These are phyloP conservation scores for Lactarius psammicola DNA, from an alignment of 768 basidiomycete genomes.

Conservation along the genomic window DNA sequence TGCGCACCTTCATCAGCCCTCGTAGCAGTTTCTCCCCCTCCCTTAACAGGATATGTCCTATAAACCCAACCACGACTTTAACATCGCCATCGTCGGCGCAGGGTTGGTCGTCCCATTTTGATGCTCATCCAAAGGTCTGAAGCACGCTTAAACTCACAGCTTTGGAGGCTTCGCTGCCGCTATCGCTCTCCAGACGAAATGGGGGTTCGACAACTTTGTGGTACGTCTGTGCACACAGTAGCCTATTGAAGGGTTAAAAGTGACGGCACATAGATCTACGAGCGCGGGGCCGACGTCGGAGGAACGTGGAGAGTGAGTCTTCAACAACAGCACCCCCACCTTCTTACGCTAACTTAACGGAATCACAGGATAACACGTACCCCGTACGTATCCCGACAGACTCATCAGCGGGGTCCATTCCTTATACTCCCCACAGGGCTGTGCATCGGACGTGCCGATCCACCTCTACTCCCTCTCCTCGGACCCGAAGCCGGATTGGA, in stretches of 20 bases:
- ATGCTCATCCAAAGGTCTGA: not conserved
- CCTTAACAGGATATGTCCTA: not conserved
- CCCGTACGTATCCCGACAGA: slow-evolving; percentile 20
- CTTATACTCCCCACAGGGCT: slow-evolving; percentile 27
- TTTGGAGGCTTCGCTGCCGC: slow-evolving; percentile 34
- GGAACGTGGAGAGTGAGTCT: slow-evolving; percentile 33
- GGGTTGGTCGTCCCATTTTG: slow-evolving; percentile 23
- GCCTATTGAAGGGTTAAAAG: not conserved
- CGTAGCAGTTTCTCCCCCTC: not conserved
- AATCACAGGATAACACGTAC: slow-evolving; percentile 30
- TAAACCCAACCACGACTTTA: slow-evolving; percentile 3
- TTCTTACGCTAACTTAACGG: not conserved
- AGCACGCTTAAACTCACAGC: slow-evolving; percentile 16
- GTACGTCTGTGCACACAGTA: slow-evolving; percentile 26
- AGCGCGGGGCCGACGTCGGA: slow-evolving; percentile 33
- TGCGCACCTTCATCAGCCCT: not conserved
- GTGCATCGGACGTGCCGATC: slow-evolving; percentile 31
- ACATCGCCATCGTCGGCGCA: slow-evolving; percentile 31
- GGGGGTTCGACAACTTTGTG: slow-evolving; percentile 34
- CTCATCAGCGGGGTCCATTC: not conserved
- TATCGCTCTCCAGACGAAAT: slow-evolving; percentile 36
- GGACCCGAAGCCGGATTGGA: slow-evolving; percentile 35
- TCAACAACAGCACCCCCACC: not conserved
- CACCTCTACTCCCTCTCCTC: slow-evolving; percentile 33
- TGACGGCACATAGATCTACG: slow-evolving; percentile 34